Conservation (phyloP, 208 protist species). For the Crithidia thermophila region DNA sequence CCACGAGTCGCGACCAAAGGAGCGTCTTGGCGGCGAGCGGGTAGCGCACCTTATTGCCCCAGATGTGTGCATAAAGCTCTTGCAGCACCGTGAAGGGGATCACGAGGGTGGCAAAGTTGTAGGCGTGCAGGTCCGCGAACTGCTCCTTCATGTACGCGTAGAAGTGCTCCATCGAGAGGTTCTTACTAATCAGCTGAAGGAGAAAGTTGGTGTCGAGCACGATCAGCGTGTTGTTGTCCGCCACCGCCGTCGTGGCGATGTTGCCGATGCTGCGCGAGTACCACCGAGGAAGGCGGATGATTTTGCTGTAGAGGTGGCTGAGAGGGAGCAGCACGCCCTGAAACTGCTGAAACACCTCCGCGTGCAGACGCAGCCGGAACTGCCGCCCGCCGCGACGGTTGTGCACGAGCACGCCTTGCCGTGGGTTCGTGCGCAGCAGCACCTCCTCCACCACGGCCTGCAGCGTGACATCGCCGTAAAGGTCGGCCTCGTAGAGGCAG, state of each 20-base stretch:
- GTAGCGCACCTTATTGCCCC: conserved; percentile 43
- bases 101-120: conserved; percentile 40
- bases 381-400: conserved; percentile 13
- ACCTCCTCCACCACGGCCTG: conserved; percentile 66
- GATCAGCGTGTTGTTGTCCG: conserved; percentile 39
- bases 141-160: conserved; percentile 55
- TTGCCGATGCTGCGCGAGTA: conserved; percentile 47
- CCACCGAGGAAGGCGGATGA: conserved; percentile 47
- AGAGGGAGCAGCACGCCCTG: conserved; percentile 45
- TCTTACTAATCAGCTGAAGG: conserved; percentile 73
- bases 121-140: conserved; percentile 42
- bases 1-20: conserved; percentile 72
- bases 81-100: conserved; percentile 83
- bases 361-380: conserved; percentile 55
- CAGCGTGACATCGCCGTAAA: conserved; percentile 56
- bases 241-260: conserved; percentile 43
- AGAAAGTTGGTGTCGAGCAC: conserved; percentile 90
- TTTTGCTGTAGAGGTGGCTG: conserved; percentile 47
- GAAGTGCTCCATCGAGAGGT: conserved; percentile 76
- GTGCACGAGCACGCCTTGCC: not conserved
- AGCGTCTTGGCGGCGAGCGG: conserved; percentile 45
- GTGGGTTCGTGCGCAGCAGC: conserved; percentile 49
- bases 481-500: conserved; percentile 70
- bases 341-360: conserved; percentile 60
- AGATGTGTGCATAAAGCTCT: conserved; percentile 70